Evolutionary conservation across 2,329 filamentous ascomycete genomes (phyloP), one percentile per base, ranked within the genome.

Genomic region (Epichloe typhina): DNA sequence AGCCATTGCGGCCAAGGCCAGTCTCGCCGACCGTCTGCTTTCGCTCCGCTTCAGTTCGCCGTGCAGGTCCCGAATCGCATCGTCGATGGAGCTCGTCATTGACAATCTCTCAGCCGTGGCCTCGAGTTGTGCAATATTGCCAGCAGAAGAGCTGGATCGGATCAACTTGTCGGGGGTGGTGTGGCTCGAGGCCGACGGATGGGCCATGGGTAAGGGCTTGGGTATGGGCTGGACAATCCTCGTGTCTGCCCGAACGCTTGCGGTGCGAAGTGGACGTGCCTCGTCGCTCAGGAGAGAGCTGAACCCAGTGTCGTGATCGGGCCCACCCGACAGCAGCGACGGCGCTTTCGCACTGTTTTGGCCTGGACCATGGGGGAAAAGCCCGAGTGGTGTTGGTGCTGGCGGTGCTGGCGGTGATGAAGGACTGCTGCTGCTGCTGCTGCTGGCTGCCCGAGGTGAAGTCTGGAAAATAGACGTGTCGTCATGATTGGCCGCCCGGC

Each of bases 31-130:
- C 52, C 77, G 74, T 54, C 79, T 74, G 61, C 81, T 86, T 61
- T 86, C 84, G 61, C 73, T 79, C 57, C 80, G 76, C 67, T 86
- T 87, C 61, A 86, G 71, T 65, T 86, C 82, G 54, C 80, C 72
- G 65, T 87, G 82, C 56, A 88, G 72, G 60, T 84, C 80, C 53
- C 84, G 78, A 59, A 89, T 90, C 58, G 86, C 84, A 69, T 86
- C 80, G 59, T 85, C 84, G 61, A 89, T 85, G 54, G 86, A 87
- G 55, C 82, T 86, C 51, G 81, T 83, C 70, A 79, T 77, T 58
- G 83, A 86, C 64, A 90, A 72, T 56, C 81, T 77, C 66, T 89
- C 85, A 46, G 86, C 86, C 11, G 81, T 83, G 56, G 84, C 82
- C 66, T 91, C 86, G 55, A 90, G 77, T 47, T 82, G 79, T 56